phyloP scores from a whole-genome alignment of 345 rosid genomes.

The Schrenkiella parvula region DNA sequence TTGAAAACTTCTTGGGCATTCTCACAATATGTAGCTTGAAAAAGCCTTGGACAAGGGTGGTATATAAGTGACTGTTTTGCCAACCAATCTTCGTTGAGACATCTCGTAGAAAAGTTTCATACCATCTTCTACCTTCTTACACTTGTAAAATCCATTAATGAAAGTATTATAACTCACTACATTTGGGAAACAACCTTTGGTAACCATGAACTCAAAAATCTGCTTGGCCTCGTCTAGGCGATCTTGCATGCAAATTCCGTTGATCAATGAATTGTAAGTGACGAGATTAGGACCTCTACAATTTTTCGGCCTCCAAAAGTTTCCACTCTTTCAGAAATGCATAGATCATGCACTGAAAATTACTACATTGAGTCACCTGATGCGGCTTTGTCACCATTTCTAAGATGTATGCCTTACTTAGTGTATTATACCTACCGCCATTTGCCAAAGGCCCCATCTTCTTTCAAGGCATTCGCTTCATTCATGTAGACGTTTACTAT shows the following conservation, averaged over 20 bases:
- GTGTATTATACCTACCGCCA: too few relatives aligned
- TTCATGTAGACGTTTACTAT: too few relatives aligned
- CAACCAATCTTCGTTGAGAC: constrained; percentile 18
- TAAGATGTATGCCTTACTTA: too few relatives aligned
- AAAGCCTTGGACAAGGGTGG: constrained; percentile 7
- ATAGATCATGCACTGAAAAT: too few relatives aligned
- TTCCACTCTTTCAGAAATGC: too few relatives aligned
- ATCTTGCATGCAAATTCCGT: background rate
- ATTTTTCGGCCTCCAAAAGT: background rate
- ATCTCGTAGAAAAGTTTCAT: constrained; percentile 15
- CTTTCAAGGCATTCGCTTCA: too few relatives aligned
- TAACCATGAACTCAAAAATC: background rate
- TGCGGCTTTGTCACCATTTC: too few relatives aligned
- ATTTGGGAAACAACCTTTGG: background rate
- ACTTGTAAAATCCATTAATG: constrained; percentile 24
- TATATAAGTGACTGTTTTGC: background rate
- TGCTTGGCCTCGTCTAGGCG: background rate
- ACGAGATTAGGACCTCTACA: background rate
- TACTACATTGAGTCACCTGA: too few relatives aligned
- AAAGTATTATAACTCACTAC: constrained; percentile 16
- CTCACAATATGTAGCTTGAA: constrained; percentile 11
- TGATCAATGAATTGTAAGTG: background rate
- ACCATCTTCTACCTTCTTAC: constrained; percentile 20
- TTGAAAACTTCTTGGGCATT: constrained; percentile 17
- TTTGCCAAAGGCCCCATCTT: too few relatives aligned